A percentile compares a stretch with the other conserved stretches of the same genome.
Evolutionary conservation across 208 protist genomes (phyloP).

Genomic region (Tritrichomonas musculus): DNA sequence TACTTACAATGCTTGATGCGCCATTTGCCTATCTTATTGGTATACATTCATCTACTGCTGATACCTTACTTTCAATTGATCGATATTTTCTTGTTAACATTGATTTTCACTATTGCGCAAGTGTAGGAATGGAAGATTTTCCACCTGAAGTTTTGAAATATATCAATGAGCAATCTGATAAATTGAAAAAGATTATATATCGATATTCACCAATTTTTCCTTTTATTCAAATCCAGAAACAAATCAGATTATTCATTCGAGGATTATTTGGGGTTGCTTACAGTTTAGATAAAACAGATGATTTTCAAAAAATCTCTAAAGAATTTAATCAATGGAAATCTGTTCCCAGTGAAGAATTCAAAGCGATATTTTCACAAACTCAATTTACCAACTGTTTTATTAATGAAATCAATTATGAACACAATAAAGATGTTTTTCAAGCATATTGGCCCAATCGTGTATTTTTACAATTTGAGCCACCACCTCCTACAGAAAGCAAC

Average conservation of each 20-base stretch:
- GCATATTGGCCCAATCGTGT: background rate
- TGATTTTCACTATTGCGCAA: background rate
- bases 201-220: background rate
- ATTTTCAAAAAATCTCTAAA: background rate
- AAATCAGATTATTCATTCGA: background rate
- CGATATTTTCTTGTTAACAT: constrained; percentile 1
- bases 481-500: too few relatives aligned
- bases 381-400: background rate
- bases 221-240: background rate
- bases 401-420: background rate
- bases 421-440: background rate
- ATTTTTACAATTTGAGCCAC: too few relatives aligned
- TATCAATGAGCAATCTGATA: background rate
- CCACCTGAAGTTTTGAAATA: background rate
- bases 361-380: background rate
- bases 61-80: background rate
- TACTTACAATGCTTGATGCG: background rate
- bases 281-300: too few relatives aligned
- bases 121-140: background rate
- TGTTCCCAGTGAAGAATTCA: background rate
- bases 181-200: background rate
- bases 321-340: background rate
- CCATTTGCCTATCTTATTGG: background rate
- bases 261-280: background rate
- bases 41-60: background rate